phyloP scores from a whole-genome alignment of 495 filamentous ascomycete genomes.

The Penicillium angulare region DNA sequence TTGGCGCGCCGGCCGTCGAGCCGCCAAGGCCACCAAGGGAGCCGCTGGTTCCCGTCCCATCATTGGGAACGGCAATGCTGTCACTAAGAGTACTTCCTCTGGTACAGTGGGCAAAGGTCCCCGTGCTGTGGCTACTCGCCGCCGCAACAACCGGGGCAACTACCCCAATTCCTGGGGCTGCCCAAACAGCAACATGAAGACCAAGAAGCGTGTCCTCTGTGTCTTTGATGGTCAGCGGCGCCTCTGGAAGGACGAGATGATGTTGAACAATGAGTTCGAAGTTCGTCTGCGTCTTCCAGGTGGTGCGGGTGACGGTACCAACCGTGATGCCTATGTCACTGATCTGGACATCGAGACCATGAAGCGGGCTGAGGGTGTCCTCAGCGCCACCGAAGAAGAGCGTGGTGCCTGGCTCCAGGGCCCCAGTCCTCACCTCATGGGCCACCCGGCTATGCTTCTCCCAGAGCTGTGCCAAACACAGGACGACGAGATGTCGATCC shows the following conservation, averaged over 20 bases:
- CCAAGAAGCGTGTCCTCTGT: constrained; percentile 93
- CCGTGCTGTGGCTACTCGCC: constrained; percentile 54
- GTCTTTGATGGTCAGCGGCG: constrained; percentile 88
- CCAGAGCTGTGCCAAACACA: constrained; percentile 32
- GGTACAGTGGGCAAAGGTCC: constrained; percentile 33
- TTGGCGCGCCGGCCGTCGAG: constrained; percentile 50
- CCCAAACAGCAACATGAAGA: constrained; percentile 85
- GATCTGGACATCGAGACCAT: constrained; percentile 92
- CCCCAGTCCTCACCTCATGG: constrained; percentile 35
- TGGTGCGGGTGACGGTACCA: constrained; percentile 57
- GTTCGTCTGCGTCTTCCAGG: constrained; percentile 76
- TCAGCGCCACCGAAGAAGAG: constrained; percentile 73
- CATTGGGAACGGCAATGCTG: constrained; percentile 50
- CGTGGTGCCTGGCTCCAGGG: constrained; percentile 73
- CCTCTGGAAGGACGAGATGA: constrained; percentile 98
- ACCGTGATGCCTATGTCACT: constrained; percentile 71
- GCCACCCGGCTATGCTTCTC: constrained; percentile 35
- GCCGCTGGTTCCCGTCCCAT: constrained; percentile 38
- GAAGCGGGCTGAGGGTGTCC: constrained; percentile 79
- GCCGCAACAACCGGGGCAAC: constrained; percentile 82
- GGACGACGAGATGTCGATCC: constrained; percentile 38
- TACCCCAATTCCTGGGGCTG: constrained; percentile 94
- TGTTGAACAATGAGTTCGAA: constrained; percentile 93
- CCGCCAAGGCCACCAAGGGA: constrained; percentile 38
- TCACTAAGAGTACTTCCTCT: constrained; percentile 37